These are phyloP conservation scores for Endogone sp. DNA, from an alignment of 192 early-diverging fungal genomes.

Conservation along the genomic window DNA sequence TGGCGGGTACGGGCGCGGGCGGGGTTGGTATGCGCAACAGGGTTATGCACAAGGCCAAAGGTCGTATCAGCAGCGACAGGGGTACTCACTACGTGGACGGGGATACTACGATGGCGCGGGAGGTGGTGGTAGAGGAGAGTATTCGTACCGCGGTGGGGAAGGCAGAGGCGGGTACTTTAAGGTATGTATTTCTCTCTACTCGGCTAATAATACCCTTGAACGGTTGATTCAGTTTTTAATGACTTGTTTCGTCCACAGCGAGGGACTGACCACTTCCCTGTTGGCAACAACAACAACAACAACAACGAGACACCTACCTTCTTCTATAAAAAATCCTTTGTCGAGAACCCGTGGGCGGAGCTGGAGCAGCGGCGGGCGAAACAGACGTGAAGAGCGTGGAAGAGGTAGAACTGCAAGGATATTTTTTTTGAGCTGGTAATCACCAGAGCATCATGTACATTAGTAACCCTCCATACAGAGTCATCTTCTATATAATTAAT, in stretches of 20 bases:
- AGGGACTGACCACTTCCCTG: background rate
- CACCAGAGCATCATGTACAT: too few relatives aligned
- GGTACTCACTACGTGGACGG: background rate
- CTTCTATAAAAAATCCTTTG: background rate
- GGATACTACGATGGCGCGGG: background rate
- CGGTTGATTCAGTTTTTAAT: too few relatives aligned
- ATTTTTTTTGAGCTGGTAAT: too few relatives aligned
- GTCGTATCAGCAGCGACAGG: background rate
- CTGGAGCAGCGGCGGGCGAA: background rate
- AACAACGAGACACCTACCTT: background rate
- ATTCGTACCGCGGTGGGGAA: background rate
- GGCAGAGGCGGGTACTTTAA: background rate
- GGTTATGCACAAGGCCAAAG: background rate
- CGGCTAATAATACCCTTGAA: too few relatives aligned
- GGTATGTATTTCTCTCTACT: background rate
- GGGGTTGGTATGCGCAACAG: background rate
- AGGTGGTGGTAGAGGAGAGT: background rate
- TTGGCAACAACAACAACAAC: background rate
- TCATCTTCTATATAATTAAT: too few relatives aligned
- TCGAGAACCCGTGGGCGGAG: background rate
- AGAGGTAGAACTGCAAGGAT: too few relatives aligned
- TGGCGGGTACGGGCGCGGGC: too few relatives aligned
- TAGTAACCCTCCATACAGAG: too few relatives aligned
- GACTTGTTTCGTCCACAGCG: background rate
- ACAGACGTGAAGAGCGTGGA: too few relatives aligned